These are phyloP conservation scores for Neonectria faginata DNA, from an alignment of 2,329 filamentous ascomycete genomes.

Conservation along the genomic window DNA sequence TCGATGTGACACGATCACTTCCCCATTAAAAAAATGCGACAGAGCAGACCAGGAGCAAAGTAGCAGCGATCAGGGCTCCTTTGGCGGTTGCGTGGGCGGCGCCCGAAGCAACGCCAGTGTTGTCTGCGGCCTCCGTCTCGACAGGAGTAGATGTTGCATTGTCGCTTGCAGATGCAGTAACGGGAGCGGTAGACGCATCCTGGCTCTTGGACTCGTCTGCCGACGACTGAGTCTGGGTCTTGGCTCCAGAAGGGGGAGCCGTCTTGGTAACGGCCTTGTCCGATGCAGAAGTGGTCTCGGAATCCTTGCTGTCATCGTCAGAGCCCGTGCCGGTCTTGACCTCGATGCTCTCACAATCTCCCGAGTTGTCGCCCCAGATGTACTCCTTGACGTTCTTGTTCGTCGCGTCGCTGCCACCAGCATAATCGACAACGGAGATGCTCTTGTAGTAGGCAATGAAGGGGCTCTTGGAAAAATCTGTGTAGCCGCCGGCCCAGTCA, in stretches of 20 bases:
- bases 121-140: background rate
- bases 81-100: background rate
- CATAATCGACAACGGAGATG: slow-evolving; percentile 58
- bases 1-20: no score
- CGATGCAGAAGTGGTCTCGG: background rate
- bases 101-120: background rate
- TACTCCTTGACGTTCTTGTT: slow-evolving; percentile 55
- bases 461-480: slow-evolving; percentile 58
- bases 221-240: background rate
- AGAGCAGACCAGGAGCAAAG: background rate
- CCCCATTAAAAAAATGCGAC: background rate
- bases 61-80: background rate
- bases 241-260: background rate
- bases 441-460: slow-evolving; percentile 60
- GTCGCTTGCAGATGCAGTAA: background rate
- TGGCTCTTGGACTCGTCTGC: background rate
- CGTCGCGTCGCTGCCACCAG: slow-evolving; percentile 50
- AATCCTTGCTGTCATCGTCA: background rate
- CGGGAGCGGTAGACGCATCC: background rate
- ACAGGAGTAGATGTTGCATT: background rate
- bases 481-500: slow-evolving; percentile 71
- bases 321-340: slow-evolving; percentile 32
- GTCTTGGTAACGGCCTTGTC: background rate
- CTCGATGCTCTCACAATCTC: slow-evolving; percentile 57
- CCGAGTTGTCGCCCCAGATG: slow-evolving; percentile 55